A percentile compares a stretch with the other conserved stretches of the same genome.
Evolutionary conservation across 305 asterid genomes (phyloP).

Genomic region (Solanum hybrid): DNA sequence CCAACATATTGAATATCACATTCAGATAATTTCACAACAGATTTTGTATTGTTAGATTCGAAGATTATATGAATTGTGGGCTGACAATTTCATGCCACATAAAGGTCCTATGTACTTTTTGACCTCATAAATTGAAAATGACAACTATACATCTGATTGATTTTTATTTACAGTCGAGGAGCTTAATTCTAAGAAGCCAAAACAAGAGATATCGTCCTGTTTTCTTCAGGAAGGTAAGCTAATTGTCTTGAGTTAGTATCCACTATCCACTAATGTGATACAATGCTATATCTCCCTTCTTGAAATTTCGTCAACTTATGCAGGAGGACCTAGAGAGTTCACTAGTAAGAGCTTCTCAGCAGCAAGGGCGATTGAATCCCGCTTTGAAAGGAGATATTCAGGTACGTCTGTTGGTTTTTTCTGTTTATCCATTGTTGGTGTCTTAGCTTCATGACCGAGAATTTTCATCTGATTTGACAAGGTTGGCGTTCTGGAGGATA

Average conservation of each 20-base stretch:
- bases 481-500: slow-evolving; percentile 86
- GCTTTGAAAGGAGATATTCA: slow-evolving; percentile 63
- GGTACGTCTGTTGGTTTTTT: slow-evolving; percentile 21
- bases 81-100: background rate
- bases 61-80: background rate
- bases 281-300: background rate
- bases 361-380: slow-evolving; percentile 58
- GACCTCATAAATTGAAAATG: background rate
- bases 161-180: slow-evolving; percentile 50
- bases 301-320: slow-evolving; percentile 2
- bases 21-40: background rate
- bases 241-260: background rate
- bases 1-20: background rate
- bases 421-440: background rate
- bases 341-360: slow-evolving; percentile 55
- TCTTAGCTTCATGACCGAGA: background rate
- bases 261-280: background rate
- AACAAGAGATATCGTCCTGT: slow-evolving; percentile 78
- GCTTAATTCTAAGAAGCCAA: slow-evolving; percentile 66
- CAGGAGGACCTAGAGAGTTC: slow-evolving; percentile 87
- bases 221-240: slow-evolving; percentile 77
- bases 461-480: slow-evolving; percentile 11
- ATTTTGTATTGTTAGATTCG: background rate
- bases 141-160: background rate
- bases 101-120: background rate